Evolutionary conservation across 345 rosid genomes (phyloP), one percentile per base, ranked within the genome.

Genomic region (Hibiscus trionum): DNA sequence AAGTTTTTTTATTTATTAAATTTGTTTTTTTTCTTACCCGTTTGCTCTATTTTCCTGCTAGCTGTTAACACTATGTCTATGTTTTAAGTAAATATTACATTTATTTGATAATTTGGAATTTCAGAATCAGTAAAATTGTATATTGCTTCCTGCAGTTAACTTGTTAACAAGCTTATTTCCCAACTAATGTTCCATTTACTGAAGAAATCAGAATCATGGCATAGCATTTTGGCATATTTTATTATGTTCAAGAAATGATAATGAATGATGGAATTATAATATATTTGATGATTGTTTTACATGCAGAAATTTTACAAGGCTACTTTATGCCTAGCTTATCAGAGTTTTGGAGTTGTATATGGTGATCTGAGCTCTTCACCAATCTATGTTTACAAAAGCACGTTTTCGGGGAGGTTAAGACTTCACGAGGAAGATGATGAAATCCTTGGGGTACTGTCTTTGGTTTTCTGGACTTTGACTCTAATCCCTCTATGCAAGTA

Each of bases 401-500:
- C 77, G 15, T 81, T 81, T 56, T 77, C 79, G 0, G 79, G 84
- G 50, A 75, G 70, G 39, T 68, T 77, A 55, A 44, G 72, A 2
- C 61, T 44, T 21, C 72, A 68, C 44, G 73, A 75, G 55, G 79
- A 77, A 31, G 84, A 81, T 21, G 74, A 56, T 68, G 84, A 81
- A 61, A 77, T 81, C 59, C 46, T 81, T 44, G 84, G 84, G 55
- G 81, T 77, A 39, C 75, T 81, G 65, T 81, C 84, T 72, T 64
- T 77, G 79, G 76, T 81, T 47, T 75, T 81, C 81, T 81, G 84
- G 84, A 77, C 84, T 77, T 69, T 75, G 76, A 81, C 81, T 27
- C 73, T 81, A 66, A 81, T 81, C 69, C 79, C 77, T 61, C 84
- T 81, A 3, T 75, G 72, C 79, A 81, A 77, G 73, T 77, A 81